A percentile compares a stretch with the other conserved stretches of the same genome.
Evolutionary conservation across 257 asterid genomes (phyloP).

Genomic region (Petunia secreta): DNA sequence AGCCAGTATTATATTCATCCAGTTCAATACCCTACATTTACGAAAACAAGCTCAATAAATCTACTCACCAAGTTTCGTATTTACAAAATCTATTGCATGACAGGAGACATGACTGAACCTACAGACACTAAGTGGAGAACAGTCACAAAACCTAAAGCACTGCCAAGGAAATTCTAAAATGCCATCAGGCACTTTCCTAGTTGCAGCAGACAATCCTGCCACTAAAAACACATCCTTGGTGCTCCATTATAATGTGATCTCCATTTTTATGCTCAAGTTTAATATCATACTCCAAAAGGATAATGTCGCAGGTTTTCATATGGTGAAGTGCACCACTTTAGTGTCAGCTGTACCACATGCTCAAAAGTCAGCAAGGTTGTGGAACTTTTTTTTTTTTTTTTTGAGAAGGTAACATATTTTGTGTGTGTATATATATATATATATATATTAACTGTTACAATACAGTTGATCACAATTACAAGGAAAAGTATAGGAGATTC

Average conservation of each 20-base stretch:
- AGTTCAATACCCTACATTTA: background rate
- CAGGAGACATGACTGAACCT: background rate
- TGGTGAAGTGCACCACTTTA: background rate
- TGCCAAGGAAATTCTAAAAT: background rate
- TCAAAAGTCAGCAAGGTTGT: background rate
- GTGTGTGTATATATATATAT: too few species aligned
- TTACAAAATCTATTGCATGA: background rate
- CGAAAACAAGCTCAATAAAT: background rate
- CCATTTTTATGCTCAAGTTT: background rate
- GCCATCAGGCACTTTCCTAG: background rate
- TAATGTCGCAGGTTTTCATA: background rate
- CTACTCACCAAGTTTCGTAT: background rate
- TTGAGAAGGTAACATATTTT: too few species aligned
- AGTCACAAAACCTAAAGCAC: background rate
- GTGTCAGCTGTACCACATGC: slow-evolving; percentile 15
- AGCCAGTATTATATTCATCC: slow-evolving; percentile 9
- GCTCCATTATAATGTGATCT: slow-evolving; percentile 21
- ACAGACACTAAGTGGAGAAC: background rate
- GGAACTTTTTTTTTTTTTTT: too few species aligned
- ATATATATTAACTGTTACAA: too few species aligned
- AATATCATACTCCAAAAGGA: background rate
- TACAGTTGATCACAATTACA: too few species aligned
- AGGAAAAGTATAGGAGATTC: too few species aligned
- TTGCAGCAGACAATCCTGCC: background rate
- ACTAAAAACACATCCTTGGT: background rate